Evolutionary conservation across 352 stramenopile species (phyloP).

Genomic region (Peronospora belbahrii): DNA sequence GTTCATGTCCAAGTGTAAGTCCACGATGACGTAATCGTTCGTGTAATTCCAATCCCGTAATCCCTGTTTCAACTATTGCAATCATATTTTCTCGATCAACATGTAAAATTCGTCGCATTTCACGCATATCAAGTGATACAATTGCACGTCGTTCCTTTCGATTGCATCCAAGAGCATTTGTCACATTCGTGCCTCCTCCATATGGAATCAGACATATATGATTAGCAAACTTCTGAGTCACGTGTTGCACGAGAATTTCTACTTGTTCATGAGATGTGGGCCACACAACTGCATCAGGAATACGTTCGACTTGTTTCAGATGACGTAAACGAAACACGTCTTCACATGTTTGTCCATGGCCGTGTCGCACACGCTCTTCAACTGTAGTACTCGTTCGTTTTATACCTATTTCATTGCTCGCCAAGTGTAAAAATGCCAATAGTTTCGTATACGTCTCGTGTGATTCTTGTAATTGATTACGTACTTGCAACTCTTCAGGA

Average conservation of each 20-base stretch:
- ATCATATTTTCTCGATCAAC: constrained; percentile 85
- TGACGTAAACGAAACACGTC: constrained; percentile 59
- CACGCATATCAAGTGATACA: constrained; percentile 90
- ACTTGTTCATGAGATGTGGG: constrained; percentile 77
- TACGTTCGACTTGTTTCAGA: constrained; percentile 33
- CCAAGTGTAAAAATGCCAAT: constrained; percentile 24
- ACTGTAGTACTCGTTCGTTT: constrained; percentile 30
- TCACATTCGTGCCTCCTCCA: constrained; percentile 90
- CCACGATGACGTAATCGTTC: constrained; percentile 75
- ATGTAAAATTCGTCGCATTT: constrained; percentile 70
- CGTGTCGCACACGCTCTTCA: constrained; percentile 56
- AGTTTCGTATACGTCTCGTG: constrained; percentile 14
- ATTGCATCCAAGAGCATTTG: constrained; percentile 52
- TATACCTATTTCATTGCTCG: constrained; percentile 19
- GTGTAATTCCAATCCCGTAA: constrained; percentile 86
- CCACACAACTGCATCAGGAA: constrained; percentile 91
- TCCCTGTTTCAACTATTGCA: constrained; percentile 83
- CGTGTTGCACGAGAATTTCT: constrained; percentile 58
- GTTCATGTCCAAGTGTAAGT: constrained; percentile 89
- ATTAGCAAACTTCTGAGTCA: constrained; percentile 33
- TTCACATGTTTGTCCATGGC: constrained; percentile 66
- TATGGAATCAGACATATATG: constrained; percentile 90
- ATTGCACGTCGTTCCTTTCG: constrained; percentile 80
- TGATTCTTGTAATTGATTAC: constrained; percentile 16
- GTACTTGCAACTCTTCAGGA: constrained; percentile 27